Evolutionary conservation across 2,329 filamentous ascomycete species (phyloP), one percentile per base, ranked within the genome.

Genomic region (Aspergillus tamarii): DNA sequence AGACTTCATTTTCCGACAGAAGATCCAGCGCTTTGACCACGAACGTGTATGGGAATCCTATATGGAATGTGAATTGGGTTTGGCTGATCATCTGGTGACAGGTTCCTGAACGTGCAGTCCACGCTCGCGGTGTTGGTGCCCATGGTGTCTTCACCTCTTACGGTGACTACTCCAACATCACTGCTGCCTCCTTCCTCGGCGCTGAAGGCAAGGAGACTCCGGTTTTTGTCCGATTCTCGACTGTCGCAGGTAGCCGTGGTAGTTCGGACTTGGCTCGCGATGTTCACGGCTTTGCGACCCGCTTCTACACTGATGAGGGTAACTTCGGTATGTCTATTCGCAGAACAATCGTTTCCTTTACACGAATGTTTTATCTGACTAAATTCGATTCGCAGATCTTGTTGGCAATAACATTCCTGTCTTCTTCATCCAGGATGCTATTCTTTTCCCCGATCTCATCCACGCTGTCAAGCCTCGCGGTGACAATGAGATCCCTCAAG

Each of bases 1-100:
- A 71, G 90, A 92, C 73, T 91, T 90, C 57, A 88, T 90, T 66
- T 89, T 91, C 73, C 84, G 89, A 36, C 89, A 92, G 70, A 92
- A 91, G 79, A 89, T 91, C 48, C 87, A 87, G 55, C 86, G 85
- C 60, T 91, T 91, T 69, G 89, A 91, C 62, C 89, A 91, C 69
- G 89, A 92, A 71, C 81, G 89, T 26, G 89, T 90, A 77, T 72
- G 80, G 34, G 9, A 34, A 39, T 19, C 10, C 32, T 3, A 2
- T 19, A 8, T 52, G 16, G 16, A 34, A n/a, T 32, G 8, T 6
- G n/a, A 32, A 32, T 34, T 7, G 4, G 28, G 7, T n/a, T 30
- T 7, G 16, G 48, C 48, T 52, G 9, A 52, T 52, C 9, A 11
- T n/a, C 23, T 26, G 32, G 23, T 36, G 16, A 36, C 61, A 84